A percentile compares a stretch with the other conserved stretches of the same genome.
Conservation (phyloP, 2,329 filamentous ascomycete genomes). For the Fusarium palustre region DNA sequence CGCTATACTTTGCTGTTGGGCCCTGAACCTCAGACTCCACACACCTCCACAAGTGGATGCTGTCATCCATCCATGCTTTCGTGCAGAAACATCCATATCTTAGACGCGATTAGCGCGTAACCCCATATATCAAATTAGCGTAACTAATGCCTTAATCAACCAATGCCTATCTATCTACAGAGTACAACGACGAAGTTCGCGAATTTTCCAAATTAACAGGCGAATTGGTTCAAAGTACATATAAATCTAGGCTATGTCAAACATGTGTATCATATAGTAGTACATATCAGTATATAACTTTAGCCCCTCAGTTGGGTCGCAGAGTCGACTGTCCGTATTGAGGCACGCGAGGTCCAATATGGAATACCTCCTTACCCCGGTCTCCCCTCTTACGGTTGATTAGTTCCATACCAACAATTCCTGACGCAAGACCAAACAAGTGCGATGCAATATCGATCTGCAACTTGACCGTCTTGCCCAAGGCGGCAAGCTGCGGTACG, state of each 20-base stretch:
- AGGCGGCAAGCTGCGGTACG: slow-evolving; percentile 62
- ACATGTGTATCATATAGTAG: slow-evolving; percentile 31
- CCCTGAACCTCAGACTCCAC: slow-evolving; percentile 31
- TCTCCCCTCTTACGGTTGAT: slow-evolving; percentile 42
- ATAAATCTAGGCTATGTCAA: slow-evolving; percentile 38
- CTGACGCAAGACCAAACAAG: slow-evolving; percentile 63
- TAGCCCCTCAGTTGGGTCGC: slow-evolving; percentile 7
- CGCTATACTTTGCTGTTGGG: slow-evolving; percentile 18
- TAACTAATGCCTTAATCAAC: neutral
- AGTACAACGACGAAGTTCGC: neutral
- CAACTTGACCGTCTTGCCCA: slow-evolving; percentile 57
- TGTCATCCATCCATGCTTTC: neutral
- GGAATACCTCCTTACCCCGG: slow-evolving; percentile 36
- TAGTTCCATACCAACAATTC: slow-evolving; percentile 56
- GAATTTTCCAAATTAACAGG: slow-evolving; percentile 18
- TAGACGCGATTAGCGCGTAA: slow-evolving; percentile 41
- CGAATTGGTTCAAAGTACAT: slow-evolving; percentile 33
- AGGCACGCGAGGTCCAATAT: slow-evolving; percentile 12
- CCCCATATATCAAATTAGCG: slow-evolving; percentile 18
- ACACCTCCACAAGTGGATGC: slow-evolving; percentile 10
- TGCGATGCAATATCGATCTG: slow-evolving; percentile 66
- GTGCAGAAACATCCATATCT: neutral
- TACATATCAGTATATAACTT: slow-evolving; percentile 29
- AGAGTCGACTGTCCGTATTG: slow-evolving; percentile 1
- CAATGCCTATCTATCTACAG: too few relatives aligned